phyloP scores from a whole-genome alignment of 2,329 filamentous ascomycete species.

The Xylariaceae sp. region DNA sequence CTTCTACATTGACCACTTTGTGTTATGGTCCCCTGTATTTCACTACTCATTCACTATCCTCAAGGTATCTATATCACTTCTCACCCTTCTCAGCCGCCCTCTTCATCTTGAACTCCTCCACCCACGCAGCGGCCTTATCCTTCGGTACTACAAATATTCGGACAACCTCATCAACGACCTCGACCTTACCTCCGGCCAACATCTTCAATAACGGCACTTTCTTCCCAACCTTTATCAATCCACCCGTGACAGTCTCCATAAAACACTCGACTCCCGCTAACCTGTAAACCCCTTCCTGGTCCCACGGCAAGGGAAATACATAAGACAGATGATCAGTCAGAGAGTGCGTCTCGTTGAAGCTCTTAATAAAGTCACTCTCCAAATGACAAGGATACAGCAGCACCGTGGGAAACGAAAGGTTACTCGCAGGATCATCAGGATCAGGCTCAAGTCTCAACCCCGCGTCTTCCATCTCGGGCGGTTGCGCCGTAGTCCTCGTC shows the following conservation, averaged over 20 bases:
- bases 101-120: conserved; percentile 78
- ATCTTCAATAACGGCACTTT: conserved; percentile 75
- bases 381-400: conserved; percentile 79
- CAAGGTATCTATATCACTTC: not conserved
- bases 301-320: conserved; percentile 87
- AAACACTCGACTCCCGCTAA: conserved; percentile 72
- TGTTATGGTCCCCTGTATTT: too few species aligned
- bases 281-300: conserved; percentile 44
- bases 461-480: conserved; percentile 87
- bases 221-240: conserved; percentile 85
- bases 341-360: conserved; percentile 72
- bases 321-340: conserved; percentile 77
- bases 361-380: conserved; percentile 88
- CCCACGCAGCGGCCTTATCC: conserved; percentile 66
- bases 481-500: conserved; percentile 61
- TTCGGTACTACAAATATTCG: conserved; percentile 79
- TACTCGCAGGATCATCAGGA: conserved; percentile 66
- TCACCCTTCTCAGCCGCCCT: conserved; percentile 48
- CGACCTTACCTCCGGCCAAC: conserved; percentile 70
- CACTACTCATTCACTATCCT: too few species aligned
- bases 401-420: conserved; percentile 72
- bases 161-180: conserved; percentile 83
- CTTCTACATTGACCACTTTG: too few species aligned
- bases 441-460: conserved; percentile 66
- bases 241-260: conserved; percentile 76